Evolutionary conservation across 108 stramenopile genomes (phyloP).

Genomic region (Conticribra guillardii): DNA sequence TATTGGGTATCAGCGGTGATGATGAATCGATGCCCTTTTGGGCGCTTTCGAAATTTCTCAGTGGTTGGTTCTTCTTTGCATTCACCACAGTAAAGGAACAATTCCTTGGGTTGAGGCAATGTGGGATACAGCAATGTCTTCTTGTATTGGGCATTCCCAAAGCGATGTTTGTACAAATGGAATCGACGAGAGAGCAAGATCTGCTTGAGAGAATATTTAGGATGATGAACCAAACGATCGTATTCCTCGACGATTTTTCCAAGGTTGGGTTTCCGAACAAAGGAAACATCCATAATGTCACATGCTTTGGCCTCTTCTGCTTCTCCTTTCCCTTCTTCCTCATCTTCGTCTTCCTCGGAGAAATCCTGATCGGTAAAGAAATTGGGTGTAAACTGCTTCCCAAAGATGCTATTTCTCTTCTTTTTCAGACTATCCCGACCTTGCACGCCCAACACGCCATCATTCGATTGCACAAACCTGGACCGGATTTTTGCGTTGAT

Average conservation of each 20-base stretch:
- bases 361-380: neutral
- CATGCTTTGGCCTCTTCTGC: slow-evolving; percentile 7
- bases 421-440: neutral
- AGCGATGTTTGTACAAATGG: slow-evolving; percentile 4
- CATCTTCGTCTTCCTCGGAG: too few relatives aligned
- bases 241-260: slow-evolving; percentile 20
- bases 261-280: slow-evolving; percentile 33
- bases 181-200: slow-evolving; percentile 31
- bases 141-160: neutral
- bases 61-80: slow-evolving; percentile 9
- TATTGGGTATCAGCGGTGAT: slow-evolving; percentile 37
- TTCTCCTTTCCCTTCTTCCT: neutral
- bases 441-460: slow-evolving; percentile 38
- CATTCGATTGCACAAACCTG: slow-evolving; percentile 8
- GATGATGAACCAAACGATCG: slow-evolving; percentile 26
- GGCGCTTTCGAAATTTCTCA: slow-evolving; percentile 25
- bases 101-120: neutral
- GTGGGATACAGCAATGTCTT: neutral
- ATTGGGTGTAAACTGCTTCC: neutral
- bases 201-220: slow-evolving; percentile 31
- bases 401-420: neutral
- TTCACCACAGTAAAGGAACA: slow-evolving; percentile 13
- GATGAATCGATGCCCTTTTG: slow-evolving; percentile 38
- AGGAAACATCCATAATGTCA: slow-evolving; percentile 6
- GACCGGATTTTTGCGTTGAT: slow-evolving; percentile 10